phyloP scores from a whole-genome alignment of 805 yeast genomes.

The Candida ascalaphidarum region DNA sequence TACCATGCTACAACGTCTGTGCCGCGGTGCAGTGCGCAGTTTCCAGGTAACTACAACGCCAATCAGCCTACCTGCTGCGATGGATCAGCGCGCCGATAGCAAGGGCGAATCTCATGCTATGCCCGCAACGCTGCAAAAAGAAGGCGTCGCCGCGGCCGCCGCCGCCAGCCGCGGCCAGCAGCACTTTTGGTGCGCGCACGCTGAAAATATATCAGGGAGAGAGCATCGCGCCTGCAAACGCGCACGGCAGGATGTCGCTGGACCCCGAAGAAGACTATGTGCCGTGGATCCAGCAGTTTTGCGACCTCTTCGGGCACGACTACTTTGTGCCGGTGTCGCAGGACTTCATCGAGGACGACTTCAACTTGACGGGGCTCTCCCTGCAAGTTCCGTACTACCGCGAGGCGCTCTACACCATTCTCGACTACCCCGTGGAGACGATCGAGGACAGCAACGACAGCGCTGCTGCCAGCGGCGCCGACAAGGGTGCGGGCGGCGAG shows the following conservation, averaged over 20 bases:
- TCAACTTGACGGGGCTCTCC: conserved; percentile 84
- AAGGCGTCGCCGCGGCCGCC: too few relatives aligned
- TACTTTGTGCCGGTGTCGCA: conserved; percentile 87
- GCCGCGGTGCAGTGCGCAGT: too few relatives aligned
- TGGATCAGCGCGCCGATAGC: too few relatives aligned
- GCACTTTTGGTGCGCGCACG: not conserved
- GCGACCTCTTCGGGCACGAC: conserved; percentile 75
- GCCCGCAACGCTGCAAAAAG: too few relatives aligned
- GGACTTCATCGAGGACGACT: conserved; percentile 93
- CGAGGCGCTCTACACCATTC: conserved; percentile 83
- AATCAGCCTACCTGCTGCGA: too few relatives aligned
- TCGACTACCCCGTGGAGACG: conserved; percentile 66
- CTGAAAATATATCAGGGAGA: not conserved
- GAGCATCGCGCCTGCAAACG: conserved; percentile 1
- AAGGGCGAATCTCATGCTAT: too few relatives aligned
- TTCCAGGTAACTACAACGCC: too few relatives aligned
- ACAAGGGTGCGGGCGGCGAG: conserved; percentile 40
- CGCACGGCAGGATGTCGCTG: conserved; percentile 21
- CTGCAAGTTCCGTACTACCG: conserved; percentile 83
- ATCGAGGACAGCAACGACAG: conserved; percentile 23
- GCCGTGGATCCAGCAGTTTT: conserved; percentile 78
- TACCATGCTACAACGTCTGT: too few relatives aligned
- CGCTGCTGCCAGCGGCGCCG: conserved; percentile 2
- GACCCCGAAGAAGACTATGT: conserved; percentile 49
- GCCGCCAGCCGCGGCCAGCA: too few relatives aligned